phyloP scores from a whole-genome alignment of 768 basidiomycete species.

The Russula sp. region DNA sequence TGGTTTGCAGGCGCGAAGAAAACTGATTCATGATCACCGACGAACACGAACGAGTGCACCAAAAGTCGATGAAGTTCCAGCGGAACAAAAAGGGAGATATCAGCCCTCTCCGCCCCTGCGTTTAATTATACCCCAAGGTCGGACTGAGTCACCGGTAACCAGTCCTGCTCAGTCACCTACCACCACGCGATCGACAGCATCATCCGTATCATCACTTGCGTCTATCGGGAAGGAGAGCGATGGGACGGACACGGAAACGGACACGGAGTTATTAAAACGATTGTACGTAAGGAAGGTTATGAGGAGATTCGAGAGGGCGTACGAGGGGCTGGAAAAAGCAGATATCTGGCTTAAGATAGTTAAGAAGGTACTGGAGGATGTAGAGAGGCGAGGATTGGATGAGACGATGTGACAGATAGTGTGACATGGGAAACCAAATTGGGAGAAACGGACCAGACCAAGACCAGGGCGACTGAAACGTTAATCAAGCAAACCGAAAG shows the following conservation, averaged over 20 bases:
- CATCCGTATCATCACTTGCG: conserved; percentile 43
- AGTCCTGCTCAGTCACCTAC: conserved; percentile 19
- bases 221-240: conserved; percentile 54
- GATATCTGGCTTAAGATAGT: conserved; percentile 56
- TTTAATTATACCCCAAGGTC: conserved; percentile 8
- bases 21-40: conserved; percentile 12
- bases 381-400: conserved; percentile 1
- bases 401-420: conserved; percentile 25
- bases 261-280: conserved; percentile 29
- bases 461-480: conserved; percentile 19
- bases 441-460: conserved; percentile 18
- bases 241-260: conserved; percentile 47
- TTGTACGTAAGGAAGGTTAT: conserved; percentile 62
- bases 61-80: neutral
- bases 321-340: conserved; percentile 57
- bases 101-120: neutral
- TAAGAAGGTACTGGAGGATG: conserved; percentile 51
- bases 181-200: conserved; percentile 30
- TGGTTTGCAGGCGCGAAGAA: neutral
- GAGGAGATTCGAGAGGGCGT: conserved; percentile 44
- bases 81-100: neutral
- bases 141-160: neutral
- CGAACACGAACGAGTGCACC: neutral
- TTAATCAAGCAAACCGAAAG: conserved; percentile 14
- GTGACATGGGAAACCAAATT: conserved; percentile 9